Conservation (phyloP, 1,284 basidiomycete species). For the Ceratobasidium sp. region DNA sequence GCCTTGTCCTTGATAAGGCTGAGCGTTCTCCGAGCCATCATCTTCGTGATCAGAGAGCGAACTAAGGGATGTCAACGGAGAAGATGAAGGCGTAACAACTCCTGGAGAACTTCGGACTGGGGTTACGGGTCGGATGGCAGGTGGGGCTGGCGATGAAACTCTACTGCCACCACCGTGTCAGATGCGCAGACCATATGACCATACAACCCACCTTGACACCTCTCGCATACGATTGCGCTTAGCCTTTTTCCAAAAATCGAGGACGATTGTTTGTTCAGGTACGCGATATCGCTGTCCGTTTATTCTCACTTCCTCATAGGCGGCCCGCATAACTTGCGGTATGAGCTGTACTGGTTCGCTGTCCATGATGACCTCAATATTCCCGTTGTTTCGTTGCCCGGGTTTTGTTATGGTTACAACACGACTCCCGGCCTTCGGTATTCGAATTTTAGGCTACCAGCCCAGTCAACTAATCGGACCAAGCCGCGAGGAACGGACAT, state of each 20-base stretch:
- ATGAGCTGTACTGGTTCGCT: conserved; percentile 76
- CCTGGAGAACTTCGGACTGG: conserved; percentile 54
- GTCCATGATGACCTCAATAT: conserved; percentile 85
- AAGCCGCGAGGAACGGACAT: conserved; percentile 25
- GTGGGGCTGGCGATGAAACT: conserved; percentile 52
- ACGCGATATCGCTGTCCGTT: conserved; percentile 84
- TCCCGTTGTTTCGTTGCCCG: conserved; percentile 87
- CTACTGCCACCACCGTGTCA: conserved; percentile 19
- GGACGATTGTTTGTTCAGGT: conserved; percentile 90
- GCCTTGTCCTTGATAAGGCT: conserved; percentile 3
- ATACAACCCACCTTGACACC: conserved; percentile 58
- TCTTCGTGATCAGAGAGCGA: conserved; percentile 60
- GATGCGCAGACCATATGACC: neutral
- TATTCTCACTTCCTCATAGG: conserved; percentile 54
- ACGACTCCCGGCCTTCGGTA: conserved; percentile 52
- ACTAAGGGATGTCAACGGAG: conserved; percentile 78
- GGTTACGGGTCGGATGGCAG: conserved; percentile 49
- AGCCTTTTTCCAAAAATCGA: conserved; percentile 96
- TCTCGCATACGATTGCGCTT: conserved; percentile 56
- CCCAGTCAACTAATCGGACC: conserved; percentile 69
- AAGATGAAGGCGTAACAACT: conserved; percentile 58
- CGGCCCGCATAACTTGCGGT: conserved; percentile 53
- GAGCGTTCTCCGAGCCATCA: conserved; percentile 14
- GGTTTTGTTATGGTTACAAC: conserved; percentile 72
- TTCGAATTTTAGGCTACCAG: conserved; percentile 73